These are phyloP conservation scores for Nitzschia sp. DNA, from an alignment of 108 stramenopile species.

Conservation along the genomic window DNA sequence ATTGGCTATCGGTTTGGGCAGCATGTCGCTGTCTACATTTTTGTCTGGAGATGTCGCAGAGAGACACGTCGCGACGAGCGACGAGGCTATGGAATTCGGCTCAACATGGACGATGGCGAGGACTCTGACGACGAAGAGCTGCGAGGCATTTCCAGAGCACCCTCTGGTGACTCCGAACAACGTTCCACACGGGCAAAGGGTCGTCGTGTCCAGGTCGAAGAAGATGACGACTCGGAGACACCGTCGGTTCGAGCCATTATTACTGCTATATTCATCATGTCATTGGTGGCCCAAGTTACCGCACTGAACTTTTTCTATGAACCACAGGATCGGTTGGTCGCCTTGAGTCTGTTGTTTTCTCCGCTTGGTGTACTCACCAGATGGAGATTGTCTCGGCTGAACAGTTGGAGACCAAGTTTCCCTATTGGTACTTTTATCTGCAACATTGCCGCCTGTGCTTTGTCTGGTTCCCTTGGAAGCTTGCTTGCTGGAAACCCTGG, in stretches of 20 bases:
- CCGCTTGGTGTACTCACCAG: constrained; percentile 75
- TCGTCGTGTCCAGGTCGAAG: constrained; percentile 1
- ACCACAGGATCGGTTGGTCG: constrained; percentile 56
- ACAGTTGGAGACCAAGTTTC: constrained; percentile 67
- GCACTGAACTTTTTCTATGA: constrained; percentile 59
- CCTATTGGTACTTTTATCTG: constrained; percentile 80
- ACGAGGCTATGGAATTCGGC: constrained; percentile 70
- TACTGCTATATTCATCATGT: constrained; percentile 65
- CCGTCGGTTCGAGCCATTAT: constrained; percentile 69
- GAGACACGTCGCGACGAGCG: constrained; percentile 59
- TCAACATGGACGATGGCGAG: constrained; percentile 41
- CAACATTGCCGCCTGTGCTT: constrained; percentile 73
- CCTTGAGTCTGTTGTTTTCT: constrained; percentile 72
- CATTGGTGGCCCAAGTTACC: constrained; percentile 49
- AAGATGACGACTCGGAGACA: constrained; percentile 38
- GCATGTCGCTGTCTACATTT: constrained; percentile 75
- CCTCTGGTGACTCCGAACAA: constrained; percentile 15
- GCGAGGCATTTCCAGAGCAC: neutral
- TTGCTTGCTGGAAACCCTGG: constrained; percentile 76
- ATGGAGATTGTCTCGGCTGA: constrained; percentile 68
- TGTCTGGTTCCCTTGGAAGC: constrained; percentile 66
- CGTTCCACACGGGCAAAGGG: constrained; percentile 4
- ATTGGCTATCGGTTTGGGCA: constrained; percentile 80
- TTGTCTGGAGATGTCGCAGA: constrained; percentile 73
- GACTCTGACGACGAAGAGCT: constrained; percentile 11